Conservation (phyloP, 306 rosid species). For the Vicia villosa region DNA sequence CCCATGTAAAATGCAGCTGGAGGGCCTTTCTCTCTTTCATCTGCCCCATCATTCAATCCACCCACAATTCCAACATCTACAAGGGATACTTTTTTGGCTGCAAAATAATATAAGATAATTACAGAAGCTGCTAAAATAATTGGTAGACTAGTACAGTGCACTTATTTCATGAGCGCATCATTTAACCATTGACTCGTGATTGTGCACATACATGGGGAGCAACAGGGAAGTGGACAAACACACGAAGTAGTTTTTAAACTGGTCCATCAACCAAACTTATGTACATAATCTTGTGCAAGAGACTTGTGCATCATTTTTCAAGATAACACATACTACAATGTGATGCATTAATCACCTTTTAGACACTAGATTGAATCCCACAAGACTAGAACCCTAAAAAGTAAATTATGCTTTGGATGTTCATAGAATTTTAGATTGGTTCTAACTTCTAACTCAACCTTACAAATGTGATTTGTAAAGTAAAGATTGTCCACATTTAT, state of each 20-base stretch:
- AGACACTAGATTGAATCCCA: constrained; percentile 1
- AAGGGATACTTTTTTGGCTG: constrained; percentile 88
- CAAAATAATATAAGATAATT: constrained; percentile 35
- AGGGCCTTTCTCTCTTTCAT: constrained; percentile 81
- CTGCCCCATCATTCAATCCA: constrained; percentile 69
- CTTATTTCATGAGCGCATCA: not conserved
- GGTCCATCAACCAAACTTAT: constrained; percentile 10
- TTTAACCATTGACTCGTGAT: constrained; percentile 21
- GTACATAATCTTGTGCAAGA: not conserved
- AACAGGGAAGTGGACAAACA: constrained; percentile 4
- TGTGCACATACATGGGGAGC: not conserved
- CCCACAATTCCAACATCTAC: constrained; percentile 86
- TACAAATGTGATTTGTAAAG: too few relatives aligned
- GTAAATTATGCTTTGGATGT: not conserved
- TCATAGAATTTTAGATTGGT: too few relatives aligned
- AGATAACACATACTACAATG: constrained; percentile 13
- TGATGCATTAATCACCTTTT: not conserved
- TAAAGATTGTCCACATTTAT: too few relatives aligned
- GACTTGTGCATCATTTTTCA: not conserved
- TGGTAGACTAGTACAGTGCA: not conserved
- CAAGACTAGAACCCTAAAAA: constrained; percentile 6
- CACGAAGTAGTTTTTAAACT: not conserved
- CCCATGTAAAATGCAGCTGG: constrained; percentile 79
- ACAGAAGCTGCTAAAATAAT: constrained; percentile 22
- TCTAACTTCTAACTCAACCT: too few relatives aligned